Evolutionary conservation across 2,329 filamentous ascomycete genomes (phyloP), one percentile per base, ranked within the genome.

Genomic region (Curvularia hawaiiensis): DNA sequence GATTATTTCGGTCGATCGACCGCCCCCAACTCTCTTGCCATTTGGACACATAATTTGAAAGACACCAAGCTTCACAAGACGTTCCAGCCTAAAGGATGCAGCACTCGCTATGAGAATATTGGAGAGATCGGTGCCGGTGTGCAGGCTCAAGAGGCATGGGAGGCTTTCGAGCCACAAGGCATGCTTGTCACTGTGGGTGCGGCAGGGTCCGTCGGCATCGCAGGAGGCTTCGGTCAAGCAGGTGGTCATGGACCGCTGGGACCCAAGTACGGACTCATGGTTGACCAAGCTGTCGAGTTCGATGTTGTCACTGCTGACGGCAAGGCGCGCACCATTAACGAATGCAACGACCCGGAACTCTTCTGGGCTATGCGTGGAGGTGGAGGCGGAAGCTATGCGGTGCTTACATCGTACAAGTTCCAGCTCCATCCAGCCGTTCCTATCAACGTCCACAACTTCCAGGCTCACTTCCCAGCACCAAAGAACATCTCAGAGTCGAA

Each of bases 181-280:
- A 71, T 75, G 68, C 63, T 72, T 26, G 73, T 75, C 50, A 75
- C 71, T 8, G 71, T 75, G n/a, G 72, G 72, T 11, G 72, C 73
- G 14, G 62, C 73, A 3, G 62, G 63, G 9, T 82, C 79, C 4
- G 83, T 87, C 10, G 84, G 84, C 12, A 75, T 84, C 65, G 79
- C 71, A 10, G 73, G 73, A 50, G 73, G 78, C 14, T 80, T 74
- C 53, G 71, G 74, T 14, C 74, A 75, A 41, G 84, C 81, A 8
- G 84, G 83, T 30, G 85, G 84, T 0, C 83, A 87, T 70, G 82
- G 80, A 11, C 83, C 83, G 6, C 67, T 87, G 39, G 79, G 80
- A 12, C 78, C 79, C 39, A 73, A 78, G 35, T 82, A 80, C 59
- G 74, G 74, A 12, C 56, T 75, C 53, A 75, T 74, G 69, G 72